Conservation (phyloP, 2,329 filamentous ascomycete genomes). For the Ambrosiella beaveri region DNA sequence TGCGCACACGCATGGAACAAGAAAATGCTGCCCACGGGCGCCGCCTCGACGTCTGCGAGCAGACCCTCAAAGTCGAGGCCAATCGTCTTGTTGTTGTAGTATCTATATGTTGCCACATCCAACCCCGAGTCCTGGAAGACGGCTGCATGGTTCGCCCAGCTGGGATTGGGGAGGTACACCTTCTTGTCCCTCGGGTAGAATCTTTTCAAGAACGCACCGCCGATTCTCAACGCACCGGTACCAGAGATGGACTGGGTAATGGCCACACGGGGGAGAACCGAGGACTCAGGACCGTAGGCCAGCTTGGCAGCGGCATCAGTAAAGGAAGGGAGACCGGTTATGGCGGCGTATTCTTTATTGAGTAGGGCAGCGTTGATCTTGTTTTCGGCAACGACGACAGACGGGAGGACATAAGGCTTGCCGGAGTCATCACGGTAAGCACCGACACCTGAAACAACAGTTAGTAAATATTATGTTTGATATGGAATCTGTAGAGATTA, state of each 20-base stretch:
- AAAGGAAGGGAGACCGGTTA: slow-evolving; percentile 89
- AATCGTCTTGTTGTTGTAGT: slow-evolving; percentile 99
- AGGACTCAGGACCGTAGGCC: slow-evolving; percentile 70
- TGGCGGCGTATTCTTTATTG: slow-evolving; percentile 97
- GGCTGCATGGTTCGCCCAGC: slow-evolving; percentile 96
- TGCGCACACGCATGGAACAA: slow-evolving; percentile 94
- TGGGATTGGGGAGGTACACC: slow-evolving; percentile 90
- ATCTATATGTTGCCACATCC: slow-evolving; percentile 85
- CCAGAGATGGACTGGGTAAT: slow-evolving; percentile 98
- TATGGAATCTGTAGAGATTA: slow-evolving; percentile 11
- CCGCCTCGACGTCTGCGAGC: slow-evolving; percentile 74
- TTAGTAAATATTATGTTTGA: neutral
- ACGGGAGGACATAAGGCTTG: slow-evolving; percentile 94
- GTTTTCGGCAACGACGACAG: slow-evolving; percentile 75
- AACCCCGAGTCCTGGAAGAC: slow-evolving; percentile 90
- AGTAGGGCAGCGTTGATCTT: slow-evolving; percentile 60
- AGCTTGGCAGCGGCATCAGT: slow-evolving; percentile 80
- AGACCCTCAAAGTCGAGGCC: slow-evolving; percentile 94
- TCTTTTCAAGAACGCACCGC: slow-evolving; percentile 78
- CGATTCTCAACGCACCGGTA: slow-evolving; percentile 88
- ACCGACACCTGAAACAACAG: slow-evolving; percentile 51
- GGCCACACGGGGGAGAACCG: slow-evolving; percentile 61
- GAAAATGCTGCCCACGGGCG: slow-evolving; percentile 74
- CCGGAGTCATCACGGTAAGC: slow-evolving; percentile 97
- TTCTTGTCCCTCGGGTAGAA: slow-evolving; percentile 85